Percentiles rank a stretch among this genome's conserved stretches.
phyloP scores from a whole-genome alignment of 1,284 basidiomycete genomes.

The Hypsizygus ulmarius region DNA sequence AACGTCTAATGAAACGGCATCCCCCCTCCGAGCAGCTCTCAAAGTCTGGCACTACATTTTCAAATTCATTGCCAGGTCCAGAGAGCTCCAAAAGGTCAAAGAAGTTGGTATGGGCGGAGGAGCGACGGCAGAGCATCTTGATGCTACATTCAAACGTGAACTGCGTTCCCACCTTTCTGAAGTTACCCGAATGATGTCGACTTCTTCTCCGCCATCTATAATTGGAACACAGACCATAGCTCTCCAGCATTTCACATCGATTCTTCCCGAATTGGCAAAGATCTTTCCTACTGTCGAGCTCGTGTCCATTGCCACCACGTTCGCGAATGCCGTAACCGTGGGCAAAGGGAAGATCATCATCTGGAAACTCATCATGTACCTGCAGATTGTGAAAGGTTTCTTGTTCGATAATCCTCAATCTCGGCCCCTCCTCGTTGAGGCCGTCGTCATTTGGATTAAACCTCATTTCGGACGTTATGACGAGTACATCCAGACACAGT shows the following conservation, averaged over 20 bases:
- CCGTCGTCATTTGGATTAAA: constrained; percentile 91
- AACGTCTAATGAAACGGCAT: constrained; percentile 70
- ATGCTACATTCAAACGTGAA: constrained; percentile 83
- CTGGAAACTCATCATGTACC: constrained; percentile 92
- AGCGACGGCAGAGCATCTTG: constrained; percentile 83
- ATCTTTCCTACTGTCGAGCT: constrained; percentile 81
- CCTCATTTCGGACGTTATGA: constrained; percentile 94
- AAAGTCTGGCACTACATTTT: constrained; percentile 98
- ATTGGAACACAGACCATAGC: constrained; percentile 96
- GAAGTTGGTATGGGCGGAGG: constrained; percentile 76
- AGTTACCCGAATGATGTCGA: constrained; percentile 89
- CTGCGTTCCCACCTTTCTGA: constrained; percentile 73
- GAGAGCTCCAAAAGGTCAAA: constrained; percentile 83
- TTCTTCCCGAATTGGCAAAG: constrained; percentile 83
- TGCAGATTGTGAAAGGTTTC: constrained; percentile 87
- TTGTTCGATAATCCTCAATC: constrained; percentile 84
- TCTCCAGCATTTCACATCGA: constrained; percentile 91
- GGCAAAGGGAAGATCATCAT: constrained; percentile 86
- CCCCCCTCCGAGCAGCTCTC: constrained; percentile 80
- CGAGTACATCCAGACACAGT: constrained; percentile 62
- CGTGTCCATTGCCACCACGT: constrained; percentile 81
- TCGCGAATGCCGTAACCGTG: constrained; percentile 81
- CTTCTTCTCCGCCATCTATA: constrained; percentile 75
- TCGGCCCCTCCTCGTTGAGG: constrained; percentile 81
- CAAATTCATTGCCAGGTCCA: constrained; percentile 86